A percentile compares a stretch with the other conserved stretches of the same genome.
phyloP scores from a whole-genome alignment of 768 basidiomycete genomes.

The Leccinum obscurum region DNA sequence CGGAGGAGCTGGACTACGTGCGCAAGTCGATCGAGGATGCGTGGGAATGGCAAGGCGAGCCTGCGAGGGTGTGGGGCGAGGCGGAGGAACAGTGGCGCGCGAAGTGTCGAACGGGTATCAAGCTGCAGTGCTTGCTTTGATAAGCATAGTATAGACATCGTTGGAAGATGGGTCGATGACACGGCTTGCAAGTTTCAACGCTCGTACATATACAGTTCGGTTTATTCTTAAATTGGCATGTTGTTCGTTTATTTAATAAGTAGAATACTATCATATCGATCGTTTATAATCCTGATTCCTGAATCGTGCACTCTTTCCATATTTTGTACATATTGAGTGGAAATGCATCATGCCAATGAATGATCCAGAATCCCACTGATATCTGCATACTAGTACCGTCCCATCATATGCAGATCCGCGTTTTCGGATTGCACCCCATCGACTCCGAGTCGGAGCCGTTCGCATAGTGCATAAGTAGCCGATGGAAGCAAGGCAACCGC shows the following conservation, averaged over 20 bases:
- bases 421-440: not conserved
- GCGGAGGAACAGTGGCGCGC: conserved; percentile 15
- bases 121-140: not conserved
- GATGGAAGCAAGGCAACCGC: too few species aligned
- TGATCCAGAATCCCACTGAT: not conserved
- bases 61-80: conserved; percentile 7
- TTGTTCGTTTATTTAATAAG: not conserved
- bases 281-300: not conserved
- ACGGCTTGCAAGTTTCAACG: not conserved
- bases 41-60: conserved; percentile 23
- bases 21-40: conserved; percentile 16
- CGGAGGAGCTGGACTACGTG: conserved; percentile 12
- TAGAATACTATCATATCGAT: not conserved
- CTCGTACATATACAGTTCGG: too few species aligned
- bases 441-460: too few species aligned
- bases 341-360: too few species aligned
- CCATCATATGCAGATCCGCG: not conserved
- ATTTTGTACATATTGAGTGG: not conserved
- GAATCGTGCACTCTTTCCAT: not conserved
- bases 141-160: not conserved
- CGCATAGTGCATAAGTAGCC: too few species aligned
- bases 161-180: not conserved
- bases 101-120: not conserved
- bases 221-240: too few species aligned
- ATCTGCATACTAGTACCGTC: not conserved